Percentiles rank a stretch among this genome's conserved stretches.
phyloP scores from a whole-genome alignment of 148 eudicot genomes.

The Persicaria maculosa region DNA sequence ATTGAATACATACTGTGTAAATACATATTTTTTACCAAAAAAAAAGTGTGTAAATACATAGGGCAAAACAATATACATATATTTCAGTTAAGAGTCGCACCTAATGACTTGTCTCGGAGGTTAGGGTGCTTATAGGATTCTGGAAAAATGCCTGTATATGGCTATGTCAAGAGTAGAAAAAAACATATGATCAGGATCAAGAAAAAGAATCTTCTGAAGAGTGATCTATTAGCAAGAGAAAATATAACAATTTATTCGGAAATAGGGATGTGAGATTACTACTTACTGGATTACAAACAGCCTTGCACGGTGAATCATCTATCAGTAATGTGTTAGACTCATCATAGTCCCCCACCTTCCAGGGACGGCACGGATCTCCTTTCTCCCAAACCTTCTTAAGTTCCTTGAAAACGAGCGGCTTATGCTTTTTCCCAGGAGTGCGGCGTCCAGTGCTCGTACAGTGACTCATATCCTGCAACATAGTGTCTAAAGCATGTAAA shows the following conservation, averaged over 20 bases:
- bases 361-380: constrained; percentile 31
- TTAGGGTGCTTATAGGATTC: constrained; percentile 33
- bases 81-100: constrained; percentile 28
- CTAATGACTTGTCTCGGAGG: constrained; percentile 44
- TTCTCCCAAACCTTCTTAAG: constrained; percentile 66
- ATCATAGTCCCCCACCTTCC: constrained; percentile 59
- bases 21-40: background rate
- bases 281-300: constrained; percentile 78
- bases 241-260: background rate
- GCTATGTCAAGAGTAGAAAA: constrained; percentile 28
- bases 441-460: constrained; percentile 59
- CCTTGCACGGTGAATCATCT: constrained; percentile 95
- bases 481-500: background rate
- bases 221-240: constrained; percentile 5
- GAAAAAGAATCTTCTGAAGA: background rate
- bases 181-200: constrained; percentile 7
- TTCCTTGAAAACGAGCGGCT: constrained; percentile 80
- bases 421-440: constrained; percentile 46
- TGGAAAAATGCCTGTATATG: constrained; percentile 69
- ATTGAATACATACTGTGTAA: background rate
- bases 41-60: background rate
- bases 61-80: no score
- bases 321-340: constrained; percentile 70
- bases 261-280: background rate
- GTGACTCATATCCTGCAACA: constrained; percentile 60